These are phyloP conservation scores for Scytalidium sp. DNA, from an alignment of 2,329 filamentous ascomycete genomes.

Conservation along the genomic window DNA sequence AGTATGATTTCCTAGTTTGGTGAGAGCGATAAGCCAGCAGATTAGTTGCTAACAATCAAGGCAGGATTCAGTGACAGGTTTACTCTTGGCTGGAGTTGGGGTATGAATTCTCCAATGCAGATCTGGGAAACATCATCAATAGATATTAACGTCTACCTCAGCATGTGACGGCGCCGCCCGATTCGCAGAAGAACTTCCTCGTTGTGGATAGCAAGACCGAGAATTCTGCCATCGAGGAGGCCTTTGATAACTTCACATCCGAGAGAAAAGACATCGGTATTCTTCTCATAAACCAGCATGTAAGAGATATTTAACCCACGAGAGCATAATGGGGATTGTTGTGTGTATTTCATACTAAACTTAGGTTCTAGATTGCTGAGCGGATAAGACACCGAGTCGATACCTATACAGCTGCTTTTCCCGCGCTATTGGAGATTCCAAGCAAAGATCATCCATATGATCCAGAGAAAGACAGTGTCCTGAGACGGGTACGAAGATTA, in stretches of 20 bases:
- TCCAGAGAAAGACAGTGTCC: slow-evolving; percentile 95
- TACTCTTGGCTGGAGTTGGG: slow-evolving; percentile 92
- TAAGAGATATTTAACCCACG: too few species aligned
- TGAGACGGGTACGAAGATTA: slow-evolving; percentile 77
- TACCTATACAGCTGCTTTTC: slow-evolving; percentile 90
- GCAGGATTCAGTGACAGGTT: slow-evolving; percentile 92
- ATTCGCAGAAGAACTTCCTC: slow-evolving; percentile 95
- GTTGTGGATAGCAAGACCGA: slow-evolving; percentile 95
- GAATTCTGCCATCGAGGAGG: slow-evolving; percentile 78
- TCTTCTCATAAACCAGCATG: slow-evolving; percentile 95
- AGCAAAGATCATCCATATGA: slow-evolving; percentile 99
- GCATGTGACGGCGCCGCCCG: slow-evolving; percentile 88
- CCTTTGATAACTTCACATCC: slow-evolving; percentile 85
- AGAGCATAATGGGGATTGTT: background rate
- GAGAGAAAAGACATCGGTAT: slow-evolving; percentile 97
- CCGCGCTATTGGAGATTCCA: slow-evolving; percentile 93
- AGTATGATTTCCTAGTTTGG: slow-evolving; percentile 42
- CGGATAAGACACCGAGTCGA: slow-evolving; percentile 89
- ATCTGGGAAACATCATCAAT: too few species aligned
- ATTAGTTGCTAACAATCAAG: slow-evolving; percentile 18
- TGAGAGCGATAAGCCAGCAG: too few species aligned
- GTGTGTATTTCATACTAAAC: background rate
- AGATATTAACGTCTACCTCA: too few species aligned
- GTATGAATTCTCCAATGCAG: slow-evolving; percentile 53
- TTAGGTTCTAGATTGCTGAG: slow-evolving; percentile 75